A percentile compares a stretch with the other conserved stretches of the same genome.
Conservation (phyloP, 352 stramenopile species). For the Elongisporangium anandrum region DNA sequence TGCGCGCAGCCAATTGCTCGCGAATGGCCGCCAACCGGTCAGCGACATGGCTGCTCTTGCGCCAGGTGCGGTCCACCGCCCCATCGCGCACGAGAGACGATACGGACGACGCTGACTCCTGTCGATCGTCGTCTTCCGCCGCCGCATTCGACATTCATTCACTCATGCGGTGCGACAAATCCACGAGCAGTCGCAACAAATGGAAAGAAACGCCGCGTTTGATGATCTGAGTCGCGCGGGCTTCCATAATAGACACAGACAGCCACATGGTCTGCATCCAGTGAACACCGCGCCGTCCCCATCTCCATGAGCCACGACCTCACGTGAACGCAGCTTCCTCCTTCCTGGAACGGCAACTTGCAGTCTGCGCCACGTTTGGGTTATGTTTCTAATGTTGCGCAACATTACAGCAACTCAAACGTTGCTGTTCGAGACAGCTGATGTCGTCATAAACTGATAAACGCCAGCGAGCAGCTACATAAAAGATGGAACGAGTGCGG, state of each 20-base stretch:
- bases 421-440: background rate
- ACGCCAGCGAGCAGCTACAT: background rate
- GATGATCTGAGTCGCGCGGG: background rate
- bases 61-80: background rate
- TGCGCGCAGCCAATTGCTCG: slow-evolving; percentile 22
- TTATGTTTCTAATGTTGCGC: background rate
- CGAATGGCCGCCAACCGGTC: slow-evolving; percentile 41
- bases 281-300: background rate
- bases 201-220: background rate
- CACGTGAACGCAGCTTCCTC: background rate
- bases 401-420: background rate
- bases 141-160: slow-evolving; percentile 9
- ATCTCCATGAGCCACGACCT: background rate
- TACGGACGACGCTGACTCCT: slow-evolving; percentile 2
- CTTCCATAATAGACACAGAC: background rate
- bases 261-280: background rate
- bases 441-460: background rate
- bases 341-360: background rate
- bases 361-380: background rate
- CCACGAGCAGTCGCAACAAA: background rate
- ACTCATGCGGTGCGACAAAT: background rate
- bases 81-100: background rate
- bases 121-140: slow-evolving; percentile 13
- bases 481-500: background rate
- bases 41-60: slow-evolving; percentile 42